Evolutionary conservation across 176 grass and related monocot genomes (phyloP).

Genomic region (Triticum urartu): DNA sequence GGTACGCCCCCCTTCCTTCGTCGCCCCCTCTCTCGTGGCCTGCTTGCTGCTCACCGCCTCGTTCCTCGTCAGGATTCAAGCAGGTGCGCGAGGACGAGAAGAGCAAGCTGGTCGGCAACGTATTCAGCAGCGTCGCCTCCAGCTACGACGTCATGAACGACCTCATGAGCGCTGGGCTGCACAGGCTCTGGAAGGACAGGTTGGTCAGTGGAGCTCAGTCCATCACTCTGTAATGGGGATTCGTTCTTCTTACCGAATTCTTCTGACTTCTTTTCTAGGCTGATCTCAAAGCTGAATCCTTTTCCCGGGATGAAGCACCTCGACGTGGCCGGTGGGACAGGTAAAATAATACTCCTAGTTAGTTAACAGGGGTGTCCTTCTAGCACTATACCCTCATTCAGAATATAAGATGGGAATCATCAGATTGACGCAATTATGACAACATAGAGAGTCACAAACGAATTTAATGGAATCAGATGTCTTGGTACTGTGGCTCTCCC

Average conservation of each 20-base stretch:
- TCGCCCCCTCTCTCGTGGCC: neutral
- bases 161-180: conserved; percentile 83
- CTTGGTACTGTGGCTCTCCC: neutral
- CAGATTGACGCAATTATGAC: neutral
- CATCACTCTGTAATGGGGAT: neutral
- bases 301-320: conserved; percentile 98
- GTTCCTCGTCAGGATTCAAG: conserved; percentile 56
- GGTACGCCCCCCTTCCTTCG: neutral
- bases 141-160: conserved; percentile 97
- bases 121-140: conserved; percentile 86
- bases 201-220: neutral
- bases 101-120: conserved; percentile 83
- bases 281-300: conserved; percentile 75
- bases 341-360: conserved; percentile 18
- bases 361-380: too few species aligned
- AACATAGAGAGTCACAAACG: neutral
- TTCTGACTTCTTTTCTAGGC: conserved; percentile 20
- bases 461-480: neutral
- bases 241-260: neutral
- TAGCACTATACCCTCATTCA: neutral
- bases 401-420: neutral
- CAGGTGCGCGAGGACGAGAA: conserved; percentile 82
- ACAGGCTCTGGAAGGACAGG: conserved; percentile 94
- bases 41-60: neutral
- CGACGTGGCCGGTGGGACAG: conserved; percentile 92